Evolutionary conservation across 306 rosid species (phyloP).

Genomic region (Vigna reflexopilosa): DNA sequence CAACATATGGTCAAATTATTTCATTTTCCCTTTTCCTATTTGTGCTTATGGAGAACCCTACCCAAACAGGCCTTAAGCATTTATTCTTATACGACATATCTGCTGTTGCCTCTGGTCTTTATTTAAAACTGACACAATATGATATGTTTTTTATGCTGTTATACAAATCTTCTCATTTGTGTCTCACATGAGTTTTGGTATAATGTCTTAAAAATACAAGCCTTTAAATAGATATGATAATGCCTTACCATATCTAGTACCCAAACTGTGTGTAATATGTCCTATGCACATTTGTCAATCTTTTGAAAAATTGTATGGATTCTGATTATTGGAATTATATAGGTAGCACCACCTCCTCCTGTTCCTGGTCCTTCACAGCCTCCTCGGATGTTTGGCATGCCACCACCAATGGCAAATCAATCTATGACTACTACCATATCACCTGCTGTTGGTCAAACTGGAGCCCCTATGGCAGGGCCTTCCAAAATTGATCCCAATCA

Average conservation of each 20-base stretch:
- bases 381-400: conserved; percentile 95
- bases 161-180: background rate
- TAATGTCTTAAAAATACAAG: conserved; percentile 8
- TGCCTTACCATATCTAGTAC: background rate
- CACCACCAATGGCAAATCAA: conserved; percentile 85
- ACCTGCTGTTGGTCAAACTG: conserved; percentile 84
- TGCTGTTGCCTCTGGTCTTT: conserved; percentile 6
- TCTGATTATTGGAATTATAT: conserved; percentile 46
- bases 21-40: too few species aligned
- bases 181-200: conserved; percentile 6
- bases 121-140: background rate
- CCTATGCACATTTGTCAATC: conserved; percentile 32
- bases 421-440: conserved; percentile 88
- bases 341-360: conserved; percentile 73
- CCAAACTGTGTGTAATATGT: conserved; percentile 13
- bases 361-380: conserved; percentile 71
- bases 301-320: conserved; percentile 31
- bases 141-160: background rate
- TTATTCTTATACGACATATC: too few species aligned
- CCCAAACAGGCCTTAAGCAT: too few species aligned
- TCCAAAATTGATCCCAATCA: conserved; percentile 97
- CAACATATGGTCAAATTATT: too few species aligned
- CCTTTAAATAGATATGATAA: background rate
- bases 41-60: too few species aligned
- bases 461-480: conserved; percentile 84